Evolutionary conservation across 1,139 yeast species (phyloP), one percentile per base, ranked within the genome.

Genomic region (Suzukiozyma palmioleophila): DNA sequence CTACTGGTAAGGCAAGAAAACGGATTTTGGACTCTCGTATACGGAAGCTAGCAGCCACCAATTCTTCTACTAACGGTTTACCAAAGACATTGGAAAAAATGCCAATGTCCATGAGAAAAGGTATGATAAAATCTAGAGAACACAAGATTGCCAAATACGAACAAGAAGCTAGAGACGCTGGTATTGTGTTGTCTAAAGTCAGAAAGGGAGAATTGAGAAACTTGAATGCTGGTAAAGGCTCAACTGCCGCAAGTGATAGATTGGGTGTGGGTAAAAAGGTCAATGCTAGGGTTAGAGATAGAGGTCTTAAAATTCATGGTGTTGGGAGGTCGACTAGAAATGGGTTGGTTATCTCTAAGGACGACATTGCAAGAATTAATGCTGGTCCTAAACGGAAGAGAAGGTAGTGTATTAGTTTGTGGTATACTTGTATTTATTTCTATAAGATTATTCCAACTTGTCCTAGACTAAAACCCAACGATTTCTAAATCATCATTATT

Each of bases 21-120:
- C 76, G 90, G 49, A 81, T 94, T 0, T 62, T 90, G 45, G 82
- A 83, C 40, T 73, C 81, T 32, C 72, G 97, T 41, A 66, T 90
- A 40, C 66, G 80, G 26, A 64, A 69, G 21, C 54, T 82, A 8
- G 72, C 90, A 0, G 70, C 76, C 1, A 48, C 55, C 0, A 81
- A 81, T 53, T 75, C 81, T 0, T 53, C 62, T 14, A 57, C 62
- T 48, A 43, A 64, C 39, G 64, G 75, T 36, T 43, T 57, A 44
- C 66, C 73, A 33, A 56, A 63, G 40, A 77, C 66, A 41, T 62
- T 83, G 26, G 95, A 86, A 50, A 84, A 79, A 38, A 84, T 87
- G 78, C 96, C 98, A 11, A 89, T 92, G 90, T 60, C 75, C 16
- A 80, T 88, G 71, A 74, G 97, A 43, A 85, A 84, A 54, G 96